Evolutionary conservation across 495 filamentous ascomycete genomes (phyloP), one percentile per base, ranked within the genome.

Genomic region (Neurospora sp.): DNA sequence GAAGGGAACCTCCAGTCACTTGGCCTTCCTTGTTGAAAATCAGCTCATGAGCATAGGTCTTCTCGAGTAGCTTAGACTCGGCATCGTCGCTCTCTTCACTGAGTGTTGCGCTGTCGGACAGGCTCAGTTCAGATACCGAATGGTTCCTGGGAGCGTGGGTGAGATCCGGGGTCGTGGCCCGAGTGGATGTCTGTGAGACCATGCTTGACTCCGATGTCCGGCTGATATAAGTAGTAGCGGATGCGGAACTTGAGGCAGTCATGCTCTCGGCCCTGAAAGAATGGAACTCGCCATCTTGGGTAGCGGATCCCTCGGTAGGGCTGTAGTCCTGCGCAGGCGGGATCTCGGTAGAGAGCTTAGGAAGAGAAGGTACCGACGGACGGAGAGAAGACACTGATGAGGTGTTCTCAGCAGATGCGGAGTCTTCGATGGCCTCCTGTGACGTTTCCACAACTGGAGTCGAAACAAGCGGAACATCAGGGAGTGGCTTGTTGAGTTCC

Each of bases 11-110:
- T 41, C 96, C 96, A 72, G 92, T 91, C n/a, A 98, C 90, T 74
- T 97, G 93, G 18, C 95, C 95, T 73, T 98, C 95, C 80, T 96
- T 97, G 84, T 96, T 98, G 78, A 91, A 92, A 72, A 96, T 88
- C 31, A 99, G 83, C 77, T 99, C 96, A 75, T 97, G 92, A 0
- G 93, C 93, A 77, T 88, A 97, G 0, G 94, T 96, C 83, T 91
- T 96, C 79, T 93, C 92, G 8, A 96, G 81, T 23, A 97, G 81
- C 75, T 92, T 91, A n/a, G 88, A 90, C 79, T 98, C 95, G 0
- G 89, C 87, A 70, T 93, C 93, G 42, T 93, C 90, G 14, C 86
- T 85, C 73, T 93, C 92, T 71, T 96, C 94, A 16, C 87, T 89
- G n/a, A 90, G 80, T 2, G 87, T 90, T 1, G 88, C 85, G 77